Base-by-base conservation (phyloP, 140 eudicot genomes). In the Stevia rebaudiana region DNA sequence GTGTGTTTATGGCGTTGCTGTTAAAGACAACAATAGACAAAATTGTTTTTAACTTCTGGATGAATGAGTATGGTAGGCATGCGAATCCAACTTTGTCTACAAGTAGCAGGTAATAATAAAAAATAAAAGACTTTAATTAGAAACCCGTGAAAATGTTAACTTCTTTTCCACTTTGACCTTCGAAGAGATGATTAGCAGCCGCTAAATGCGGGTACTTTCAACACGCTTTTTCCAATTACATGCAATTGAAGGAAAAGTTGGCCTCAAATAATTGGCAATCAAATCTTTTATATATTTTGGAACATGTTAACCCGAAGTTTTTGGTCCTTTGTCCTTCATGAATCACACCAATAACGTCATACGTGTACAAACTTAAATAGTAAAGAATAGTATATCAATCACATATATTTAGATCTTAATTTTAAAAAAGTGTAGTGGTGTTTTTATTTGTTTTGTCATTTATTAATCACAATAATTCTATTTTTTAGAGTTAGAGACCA, bases 1-100 rank as follows among this genome's bases (percentile, higher is more conserved):
- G 4, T 28, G 2, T 28, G 33, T 28, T 28, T 28, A 1, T 28
- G 33, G 33, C 4, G 4, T 28, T 28, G 33, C 33, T 1, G 4
- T 28, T 1, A 28, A 28, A 4, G 33, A n/a, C n/a, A n/a, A n/a
- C n/a, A n/a, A n/a, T n/a, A n/a, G n/a, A 28, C 33, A 28, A 4
- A 28, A 28, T 28, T 28, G 4, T 28, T 28, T 28, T 46, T 18
- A 5, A 49, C 15, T 21, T 49, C 6, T 49, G 31, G 6, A 21
- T 49, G 15, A 50, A 50, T 22, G 57, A 50, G n/a, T 21, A 50
- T 16, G 52, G 52, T 50, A 50, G 57, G 57, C 57, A 50, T 50
- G 57, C 57, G 54, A 47, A 47, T 47, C 54, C 25, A 24, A 47
- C 54, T 25, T 57, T 5, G 63, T 16, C 19, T 55, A 25, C 3